Percentiles rank a stretch among this genome's conserved stretches.
Conservation (phyloP, 2,329 filamentous ascomycete species). For the Alternaria solani region DNA sequence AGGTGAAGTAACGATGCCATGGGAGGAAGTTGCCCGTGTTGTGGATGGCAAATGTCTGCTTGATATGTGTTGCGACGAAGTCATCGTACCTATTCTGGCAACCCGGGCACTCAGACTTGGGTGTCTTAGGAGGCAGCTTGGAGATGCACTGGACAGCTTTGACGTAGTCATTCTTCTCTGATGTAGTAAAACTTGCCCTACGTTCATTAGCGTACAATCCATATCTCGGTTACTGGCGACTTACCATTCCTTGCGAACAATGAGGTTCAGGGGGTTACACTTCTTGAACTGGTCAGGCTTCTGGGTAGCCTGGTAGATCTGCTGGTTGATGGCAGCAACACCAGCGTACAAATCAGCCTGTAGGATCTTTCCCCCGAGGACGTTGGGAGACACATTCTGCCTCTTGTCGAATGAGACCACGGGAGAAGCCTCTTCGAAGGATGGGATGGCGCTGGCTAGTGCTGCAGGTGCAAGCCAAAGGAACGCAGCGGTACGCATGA, state of each 20-base stretch:
- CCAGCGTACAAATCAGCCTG: constrained; percentile 35
- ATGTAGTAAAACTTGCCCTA: constrained; percentile 35
- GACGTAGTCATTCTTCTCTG: constrained; percentile 43
- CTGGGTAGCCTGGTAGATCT: constrained; percentile 35
- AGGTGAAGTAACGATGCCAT: constrained; percentile 41
- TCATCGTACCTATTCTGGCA: constrained; percentile 43
- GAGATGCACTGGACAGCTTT: constrained; percentile 42
- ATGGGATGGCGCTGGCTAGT: constrained; percentile 28
- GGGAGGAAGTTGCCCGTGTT: constrained; percentile 41
- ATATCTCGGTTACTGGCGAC: neutral
- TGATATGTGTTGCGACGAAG: constrained; percentile 43
- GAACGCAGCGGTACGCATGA: constrained; percentile 31
- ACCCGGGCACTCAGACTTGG: constrained; percentile 37
- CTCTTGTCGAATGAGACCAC: constrained; percentile 27
- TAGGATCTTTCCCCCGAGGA: constrained; percentile 27
- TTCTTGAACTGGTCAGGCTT: constrained; percentile 32
- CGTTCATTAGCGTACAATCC: constrained; percentile 7
- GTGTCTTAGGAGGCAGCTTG: constrained; percentile 32
- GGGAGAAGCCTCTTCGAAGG: constrained; percentile 12
- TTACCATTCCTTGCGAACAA: constrained; percentile 56
- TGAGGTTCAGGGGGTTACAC: constrained; percentile 52
- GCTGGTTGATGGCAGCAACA: constrained; percentile 35
- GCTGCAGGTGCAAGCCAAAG: constrained; percentile 26
- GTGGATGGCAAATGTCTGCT: constrained; percentile 38
- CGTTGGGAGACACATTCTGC: constrained; percentile 16